Evolutionary conservation across 2,329 filamentous ascomycete genomes (phyloP), one percentile per base, ranked within the genome.

Genomic region (Cladosporium sp.): DNA sequence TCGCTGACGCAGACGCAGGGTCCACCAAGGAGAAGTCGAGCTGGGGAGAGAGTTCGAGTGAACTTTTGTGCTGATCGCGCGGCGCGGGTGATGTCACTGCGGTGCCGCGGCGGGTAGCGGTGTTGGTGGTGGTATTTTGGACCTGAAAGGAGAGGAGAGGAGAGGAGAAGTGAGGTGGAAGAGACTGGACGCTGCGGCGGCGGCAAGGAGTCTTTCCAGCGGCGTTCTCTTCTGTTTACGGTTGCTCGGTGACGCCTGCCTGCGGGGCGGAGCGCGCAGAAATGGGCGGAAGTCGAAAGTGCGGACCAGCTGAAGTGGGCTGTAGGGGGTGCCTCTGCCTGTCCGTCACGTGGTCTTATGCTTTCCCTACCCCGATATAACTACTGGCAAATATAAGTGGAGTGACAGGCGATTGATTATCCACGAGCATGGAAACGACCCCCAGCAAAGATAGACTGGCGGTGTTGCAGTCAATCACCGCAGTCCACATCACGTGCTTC

Each of bases 1-100:
- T 49, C 37, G 46, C 46, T 42, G 22, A 28, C 22, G 22, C 22
- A 28, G 46, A 49, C 46, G 46, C 46, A 49, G 46, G 46, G 48
- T 35, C 34, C 40, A 13, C 32, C 38, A 7, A 40, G 34, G 37
- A 37, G 22, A 16, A 43, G 46, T 14, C 32, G 41, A 49, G 46
- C 37, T 49, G 40, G 37, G 13, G 46, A 49, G 46, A 38, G 35
- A 38, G 35, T 38, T 38, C 35, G 11, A 38, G n/a, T 38, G 35
- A 38, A 38, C 35, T 38, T 38, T 38, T 38, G n/a, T n/a, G 35
- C 13, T 38, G 35, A 38, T 38, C 35, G 35, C 10, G 16, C 8
- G 13, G 35, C 35, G 35, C 35, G n/a, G 35, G 35, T 38, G 35
- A 38, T 38, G 35, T 38, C 35, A 38, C 35, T 35, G 10, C n/a